A percentile compares a stretch with the other conserved stretches of the same genome.
These are phyloP conservation scores for Talaromyces sp. DNA, from an alignment of 2,329 filamentous ascomycete genomes.

Conservation along the genomic window DNA sequence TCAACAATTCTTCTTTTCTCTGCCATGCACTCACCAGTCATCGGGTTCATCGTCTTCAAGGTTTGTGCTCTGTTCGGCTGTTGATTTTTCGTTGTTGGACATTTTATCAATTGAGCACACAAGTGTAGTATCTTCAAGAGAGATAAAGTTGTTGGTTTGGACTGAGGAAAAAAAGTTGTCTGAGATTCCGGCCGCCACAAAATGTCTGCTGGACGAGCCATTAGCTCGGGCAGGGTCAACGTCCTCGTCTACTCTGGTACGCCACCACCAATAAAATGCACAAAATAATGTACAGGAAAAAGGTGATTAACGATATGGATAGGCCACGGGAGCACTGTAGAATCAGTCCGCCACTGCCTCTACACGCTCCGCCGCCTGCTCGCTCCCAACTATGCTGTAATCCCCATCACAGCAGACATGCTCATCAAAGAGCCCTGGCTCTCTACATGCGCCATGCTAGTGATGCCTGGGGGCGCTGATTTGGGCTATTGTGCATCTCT, in stretches of 20 bases:
- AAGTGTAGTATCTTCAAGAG: not conserved
- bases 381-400: slow-evolving; percentile 88
- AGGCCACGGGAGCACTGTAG: slow-evolving; percentile 81
- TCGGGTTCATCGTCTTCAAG: slow-evolving; percentile 83
- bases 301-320: not conserved
- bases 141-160: not conserved
- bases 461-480: slow-evolving; percentile 93
- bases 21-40: slow-evolving; percentile 69
- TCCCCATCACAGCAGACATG: slow-evolving; percentile 72
- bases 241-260: slow-evolving; percentile 88
- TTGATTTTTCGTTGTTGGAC: slow-evolving; percentile 56
- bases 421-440: slow-evolving; percentile 91
- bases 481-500: slow-evolving; percentile 83
- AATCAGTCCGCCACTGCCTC: slow-evolving; percentile 86
- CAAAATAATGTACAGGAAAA: not conserved
- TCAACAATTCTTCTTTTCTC: not conserved
- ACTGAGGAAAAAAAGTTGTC: not conserved
- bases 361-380: slow-evolving; percentile 82
- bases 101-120: slow-evolving; percentile 33
- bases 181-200: slow-evolving; percentile 7
- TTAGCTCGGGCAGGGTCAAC: slow-evolving; percentile 73
- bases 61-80: slow-evolving; percentile 34
- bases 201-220: slow-evolving; percentile 34
- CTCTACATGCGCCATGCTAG: slow-evolving; percentile 78
- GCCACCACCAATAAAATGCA: slow-evolving; percentile 24